Evolutionary conservation across 2,329 filamentous ascomycete species (phyloP).

Genomic region (Fusarium sororula): DNA sequence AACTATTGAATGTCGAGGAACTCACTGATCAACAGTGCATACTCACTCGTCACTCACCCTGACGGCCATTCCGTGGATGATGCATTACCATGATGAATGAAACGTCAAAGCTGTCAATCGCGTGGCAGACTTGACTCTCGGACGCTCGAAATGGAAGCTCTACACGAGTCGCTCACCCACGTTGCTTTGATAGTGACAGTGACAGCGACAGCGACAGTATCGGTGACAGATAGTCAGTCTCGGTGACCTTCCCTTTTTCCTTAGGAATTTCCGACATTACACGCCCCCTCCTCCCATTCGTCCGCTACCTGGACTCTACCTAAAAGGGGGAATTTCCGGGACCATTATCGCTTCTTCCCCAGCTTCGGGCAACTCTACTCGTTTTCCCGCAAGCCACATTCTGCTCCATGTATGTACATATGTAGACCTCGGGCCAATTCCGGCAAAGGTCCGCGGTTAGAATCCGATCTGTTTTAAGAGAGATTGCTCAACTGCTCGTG

Average conservation of each 20-base stretch:
- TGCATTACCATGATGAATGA: slow-evolving; percentile 9
- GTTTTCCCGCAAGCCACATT: not conserved
- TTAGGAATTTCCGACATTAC: not conserved
- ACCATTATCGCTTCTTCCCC: slow-evolving; percentile 1
- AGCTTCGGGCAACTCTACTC: slow-evolving; percentile 16
- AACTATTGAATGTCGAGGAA: not conserved
- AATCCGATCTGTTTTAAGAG: not conserved
- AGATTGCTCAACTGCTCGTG: not conserved
- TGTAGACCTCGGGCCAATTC: slow-evolving; percentile 3
- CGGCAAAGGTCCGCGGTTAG: slow-evolving; percentile 3
- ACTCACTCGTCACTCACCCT: not conserved
- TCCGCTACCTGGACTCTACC: not conserved
- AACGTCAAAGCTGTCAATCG: slow-evolving; percentile 30
- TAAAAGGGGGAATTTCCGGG: slow-evolving; percentile 5
- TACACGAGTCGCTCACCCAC: slow-evolving; percentile 25
- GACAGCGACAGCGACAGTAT: not conserved
- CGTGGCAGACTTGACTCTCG: slow-evolving; percentile 22
- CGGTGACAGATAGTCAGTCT: not conserved
- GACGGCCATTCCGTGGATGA: slow-evolving; percentile 18
- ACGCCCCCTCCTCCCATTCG: slow-evolving; percentile 15
- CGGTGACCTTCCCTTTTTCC: not conserved
- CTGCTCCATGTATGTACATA: not conserved
- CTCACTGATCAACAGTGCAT: not conserved
- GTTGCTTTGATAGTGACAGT: not conserved
- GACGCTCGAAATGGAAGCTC: not conserved